Percentiles rank a stretch among this genome's conserved stretches.
phyloP scores from a whole-genome alignment of 2,329 filamentous ascomycete genomes.

The Cyphellophora attinorum region DNA sequence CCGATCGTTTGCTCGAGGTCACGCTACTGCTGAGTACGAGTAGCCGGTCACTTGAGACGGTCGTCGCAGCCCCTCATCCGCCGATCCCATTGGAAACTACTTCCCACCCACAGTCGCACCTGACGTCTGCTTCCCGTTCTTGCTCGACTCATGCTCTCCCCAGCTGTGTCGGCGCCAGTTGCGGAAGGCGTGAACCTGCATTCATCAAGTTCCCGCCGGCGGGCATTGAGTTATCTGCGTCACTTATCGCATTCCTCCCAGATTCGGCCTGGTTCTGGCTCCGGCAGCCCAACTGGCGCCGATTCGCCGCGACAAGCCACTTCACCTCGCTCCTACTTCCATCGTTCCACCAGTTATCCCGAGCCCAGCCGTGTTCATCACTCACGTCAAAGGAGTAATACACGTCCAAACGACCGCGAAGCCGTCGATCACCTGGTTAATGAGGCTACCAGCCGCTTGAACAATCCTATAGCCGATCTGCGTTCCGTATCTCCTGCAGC shows the following conservation, averaged over 20 bases:
- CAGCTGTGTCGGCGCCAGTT: conserved; percentile 12
- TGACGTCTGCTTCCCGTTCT: neutral
- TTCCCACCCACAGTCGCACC: no score
- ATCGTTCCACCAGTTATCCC: conserved; percentile 15
- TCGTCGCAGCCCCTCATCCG: no score
- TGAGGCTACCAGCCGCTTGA: neutral
- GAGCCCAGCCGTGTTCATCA: conserved; percentile 9
- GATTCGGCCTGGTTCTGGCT: conserved; percentile 6
- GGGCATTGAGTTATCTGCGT: conserved; percentile 19
- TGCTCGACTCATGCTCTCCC: conserved; percentile 15
- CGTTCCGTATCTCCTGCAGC: neutral
- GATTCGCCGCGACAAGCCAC: conserved; percentile 14
- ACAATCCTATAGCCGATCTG: neutral
- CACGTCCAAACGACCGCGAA: conserved; percentile 13
- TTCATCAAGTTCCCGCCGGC: conserved; percentile 14
- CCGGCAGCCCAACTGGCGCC: conserved; percentile 2
- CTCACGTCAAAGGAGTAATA: conserved; percentile 12
- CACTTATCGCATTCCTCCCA: conserved; percentile 15
- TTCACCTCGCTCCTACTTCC: conserved; percentile 18
- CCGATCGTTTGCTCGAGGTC: no score
- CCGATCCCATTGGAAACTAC: no score
- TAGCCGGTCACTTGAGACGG: no score
- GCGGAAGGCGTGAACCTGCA: conserved; percentile 13
- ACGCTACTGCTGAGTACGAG: no score
- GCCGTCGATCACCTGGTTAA: neutral